Evolutionary conservation across 2,329 filamentous ascomycete species (phyloP), one percentile per base, ranked within the genome.

Genomic region (Ophiocordyceps camponoti-saundersi): DNA sequence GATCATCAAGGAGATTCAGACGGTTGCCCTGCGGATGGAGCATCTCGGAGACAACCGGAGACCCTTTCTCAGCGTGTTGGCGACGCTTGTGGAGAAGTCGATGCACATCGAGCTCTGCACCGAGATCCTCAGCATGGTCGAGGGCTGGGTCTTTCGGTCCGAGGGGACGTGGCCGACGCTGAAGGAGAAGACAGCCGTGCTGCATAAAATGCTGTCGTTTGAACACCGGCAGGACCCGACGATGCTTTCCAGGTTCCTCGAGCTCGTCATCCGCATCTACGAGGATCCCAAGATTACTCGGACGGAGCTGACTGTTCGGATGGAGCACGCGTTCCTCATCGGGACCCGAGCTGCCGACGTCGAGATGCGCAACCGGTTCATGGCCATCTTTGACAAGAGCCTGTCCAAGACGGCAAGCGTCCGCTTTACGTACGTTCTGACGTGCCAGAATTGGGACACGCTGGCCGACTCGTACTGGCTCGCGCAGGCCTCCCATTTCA

Each of bases 151-250:
- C 6, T 98, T 99, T 69, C 79, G 87, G 53, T 92, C 87, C 0
- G 89, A 87, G 49, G 92, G 95, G 52, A 92, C 88, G 2, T 95
- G 92, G 74, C 92, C 92, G 0, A 98, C 92, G 0, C 73, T 98
- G 1, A 99, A 99, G 63, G 93, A 98, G 65, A 98, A 98, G 69
- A 96, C 90, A 0, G 93, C 93, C 1, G 92, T 99, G 1, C 68
- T 99, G n/a, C 89, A 94, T 57, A 99, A 98, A 67, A 99, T 99
- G 92, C 69, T 96, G 16, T 81, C 89, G 0, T 98, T 98, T 55
- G 92, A 99, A 64, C 79, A 85, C 48, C 77, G 92, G 39, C 67
- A 75, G 26, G 90, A 96, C 59, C 77, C 81, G 30, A 87, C 82
- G 0, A 81, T 98, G 67, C 72, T 98, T 48, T 88, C 82, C 54